A percentile compares a stretch with the other conserved stretches of the same genome.
Conservation (phyloP, 2,329 filamentous ascomycete species). For the Penicillium corylophilum region DNA sequence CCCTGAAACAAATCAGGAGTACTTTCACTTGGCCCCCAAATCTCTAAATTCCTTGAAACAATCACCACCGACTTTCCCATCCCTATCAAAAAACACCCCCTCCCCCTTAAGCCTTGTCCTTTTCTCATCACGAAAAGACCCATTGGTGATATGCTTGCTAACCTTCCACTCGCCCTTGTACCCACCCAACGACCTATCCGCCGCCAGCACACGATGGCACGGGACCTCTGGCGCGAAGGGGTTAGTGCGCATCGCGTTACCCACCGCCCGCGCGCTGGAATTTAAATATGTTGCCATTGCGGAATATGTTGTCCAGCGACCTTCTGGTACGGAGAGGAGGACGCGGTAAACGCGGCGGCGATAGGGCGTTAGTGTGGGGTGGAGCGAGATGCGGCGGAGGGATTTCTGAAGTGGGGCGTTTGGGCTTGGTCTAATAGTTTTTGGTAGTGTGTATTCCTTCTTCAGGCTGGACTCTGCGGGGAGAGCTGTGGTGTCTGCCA, state of each 20-base stretch:
- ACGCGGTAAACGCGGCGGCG: constrained; percentile 63
- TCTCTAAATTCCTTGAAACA: constrained; percentile 36
- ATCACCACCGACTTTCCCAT: constrained; percentile 27
- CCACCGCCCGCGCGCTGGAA: constrained; percentile 73
- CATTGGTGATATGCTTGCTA: constrained; percentile 36
- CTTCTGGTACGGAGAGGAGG: constrained; percentile 73
- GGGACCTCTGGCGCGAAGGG: constrained; percentile 80
- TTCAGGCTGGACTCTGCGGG: neutral
- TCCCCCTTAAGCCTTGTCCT: constrained; percentile 33
- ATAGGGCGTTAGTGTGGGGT: constrained; percentile 51
- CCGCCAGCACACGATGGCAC: constrained; percentile 77
- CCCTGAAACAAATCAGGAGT: neutral
- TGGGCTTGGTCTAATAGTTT: constrained; percentile 1
- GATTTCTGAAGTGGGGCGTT: constrained; percentile 22
- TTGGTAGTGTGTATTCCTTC: neutral
- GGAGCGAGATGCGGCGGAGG: constrained; percentile 44
- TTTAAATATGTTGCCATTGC: constrained; percentile 65
- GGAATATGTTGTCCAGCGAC: constrained; percentile 75
- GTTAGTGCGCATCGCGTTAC: constrained; percentile 73
- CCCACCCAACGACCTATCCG: constrained; percentile 59
- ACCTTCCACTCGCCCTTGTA: constrained; percentile 53
- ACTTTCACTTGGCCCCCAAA: constrained; percentile 18
- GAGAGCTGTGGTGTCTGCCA: neutral
- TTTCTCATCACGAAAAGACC: constrained; percentile 40
- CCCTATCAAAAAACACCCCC: constrained; percentile 35